Evolutionary conservation across 2,329 filamentous ascomycete species (phyloP), one percentile per base, ranked within the genome.

Genomic region (Samsoniella hepiali): DNA sequence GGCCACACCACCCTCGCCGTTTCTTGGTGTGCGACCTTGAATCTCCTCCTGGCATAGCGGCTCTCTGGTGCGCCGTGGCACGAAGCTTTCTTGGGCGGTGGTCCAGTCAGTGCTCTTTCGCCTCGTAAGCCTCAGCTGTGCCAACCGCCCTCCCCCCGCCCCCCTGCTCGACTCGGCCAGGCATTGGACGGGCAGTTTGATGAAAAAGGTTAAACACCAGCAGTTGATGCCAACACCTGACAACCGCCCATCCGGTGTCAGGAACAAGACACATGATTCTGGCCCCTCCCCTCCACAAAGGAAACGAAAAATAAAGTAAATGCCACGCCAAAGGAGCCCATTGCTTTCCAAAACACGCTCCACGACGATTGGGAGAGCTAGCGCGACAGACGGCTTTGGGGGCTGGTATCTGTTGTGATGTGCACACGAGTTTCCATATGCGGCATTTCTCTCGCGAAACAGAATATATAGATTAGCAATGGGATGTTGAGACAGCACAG

Each of bases 51-150:
- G 58, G 50, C 31, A 53, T 54, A 61, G 58, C 58, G 58, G 50
- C 50, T 61, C 58, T 38, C 38, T 54, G 50, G 50, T 50, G 58
- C 45, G 15, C 57, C 49, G 31, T 61, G 40, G 58, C 31, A 54
- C 40, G 49, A 47, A 45, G 29, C 49, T 45, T 61, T 32, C 9
- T 44, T 22, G 15, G 22, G n/a, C 7, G 22, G 22, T 42, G 49
- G 11, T 13, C 7, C 27, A 22, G 36, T 15, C 11, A 22, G 44
- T 61, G 45, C 45, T 9, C 31, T 61, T 27, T 49, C 58, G 58
- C 58, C 50, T 55, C 58, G 38, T n/a, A 54, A 61, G 50, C 58
- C 58, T 61, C 40, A 55, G 58, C 58, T 60, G 58, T 51, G 45
- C 34, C 45, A 42, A 40, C 47, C 22, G 34, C 44, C 32, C 45